Conservation (phyloP, 2,329 filamentous ascomycete genomes). For the Nectriaceae sp. region DNA sequence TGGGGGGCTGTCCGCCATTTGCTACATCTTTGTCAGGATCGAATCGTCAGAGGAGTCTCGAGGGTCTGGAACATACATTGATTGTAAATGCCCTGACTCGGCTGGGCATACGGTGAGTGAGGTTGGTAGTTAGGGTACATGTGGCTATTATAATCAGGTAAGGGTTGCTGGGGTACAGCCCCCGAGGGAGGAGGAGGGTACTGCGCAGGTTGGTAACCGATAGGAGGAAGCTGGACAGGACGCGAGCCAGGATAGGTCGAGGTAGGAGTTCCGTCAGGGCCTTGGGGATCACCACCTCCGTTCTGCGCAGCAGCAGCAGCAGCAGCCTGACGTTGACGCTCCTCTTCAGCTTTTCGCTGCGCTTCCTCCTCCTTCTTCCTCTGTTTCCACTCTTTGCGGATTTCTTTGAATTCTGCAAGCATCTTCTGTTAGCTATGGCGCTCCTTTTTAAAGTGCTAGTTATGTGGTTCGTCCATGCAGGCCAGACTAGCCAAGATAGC, state of each 20-base stretch:
- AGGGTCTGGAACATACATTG: slow-evolving; percentile 47
- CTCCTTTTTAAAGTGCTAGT: background rate
- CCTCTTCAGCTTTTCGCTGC: slow-evolving; percentile 85
- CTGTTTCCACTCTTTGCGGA: slow-evolving; percentile 98
- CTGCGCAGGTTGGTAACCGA: slow-evolving; percentile 69
- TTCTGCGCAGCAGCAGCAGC: slow-evolving; percentile 59
- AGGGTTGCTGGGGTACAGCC: slow-evolving; percentile 51
- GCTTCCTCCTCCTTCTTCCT: slow-evolving; percentile 99
- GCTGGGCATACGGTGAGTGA: slow-evolving; percentile 59
- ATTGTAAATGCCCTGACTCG: slow-evolving; percentile 60
- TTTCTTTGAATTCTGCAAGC: slow-evolving; percentile 93
- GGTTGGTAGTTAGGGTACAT: slow-evolving; percentile 61
- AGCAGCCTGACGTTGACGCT: slow-evolving; percentile 62
- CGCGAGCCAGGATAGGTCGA: slow-evolving; percentile 61
- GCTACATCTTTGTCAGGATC: slow-evolving; percentile 27
- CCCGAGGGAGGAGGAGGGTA: slow-evolving; percentile 65
- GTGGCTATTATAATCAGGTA: slow-evolving; percentile 59
- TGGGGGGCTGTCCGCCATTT: slow-evolving; percentile 37
- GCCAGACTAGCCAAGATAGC: background rate
- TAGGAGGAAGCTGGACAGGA: slow-evolving; percentile 69
- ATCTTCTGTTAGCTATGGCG: slow-evolving; percentile 23
- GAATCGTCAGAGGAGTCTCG: background rate
- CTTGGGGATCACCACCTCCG: slow-evolving; percentile 49
- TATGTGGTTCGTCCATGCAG: background rate
- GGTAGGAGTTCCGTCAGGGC: slow-evolving; percentile 43